Evolutionary conservation across 495 filamentous ascomycete genomes (phyloP).

Genomic region (Bombardia bombarda): DNA sequence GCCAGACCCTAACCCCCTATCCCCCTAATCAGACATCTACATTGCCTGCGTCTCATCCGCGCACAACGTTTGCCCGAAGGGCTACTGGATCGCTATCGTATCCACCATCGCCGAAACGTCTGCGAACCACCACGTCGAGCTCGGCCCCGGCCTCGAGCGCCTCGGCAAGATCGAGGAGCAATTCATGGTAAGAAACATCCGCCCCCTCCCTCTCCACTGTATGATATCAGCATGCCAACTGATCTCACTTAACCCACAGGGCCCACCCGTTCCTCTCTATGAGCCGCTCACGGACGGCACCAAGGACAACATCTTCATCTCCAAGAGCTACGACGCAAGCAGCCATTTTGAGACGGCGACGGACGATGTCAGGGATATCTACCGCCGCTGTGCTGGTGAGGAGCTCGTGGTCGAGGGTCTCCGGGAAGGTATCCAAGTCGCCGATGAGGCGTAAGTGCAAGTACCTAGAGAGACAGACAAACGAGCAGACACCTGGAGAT

Average conservation of each 20-base stretch:
- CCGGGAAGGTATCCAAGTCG: slow-evolving; percentile 48
- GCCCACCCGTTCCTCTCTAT: slow-evolving; percentile 82
- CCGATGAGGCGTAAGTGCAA: no score
- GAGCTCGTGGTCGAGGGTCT: slow-evolving; percentile 66
- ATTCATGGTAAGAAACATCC: slow-evolving; percentile 60
- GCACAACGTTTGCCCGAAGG: slow-evolving; percentile 98
- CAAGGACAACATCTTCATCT: slow-evolving; percentile 92
- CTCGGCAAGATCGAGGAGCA: slow-evolving; percentile 93
- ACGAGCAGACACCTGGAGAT: no score
- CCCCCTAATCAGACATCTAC: slow-evolving; percentile 89
- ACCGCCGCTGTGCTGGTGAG: slow-evolving; percentile 76
- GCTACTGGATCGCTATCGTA: slow-evolving; percentile 97
- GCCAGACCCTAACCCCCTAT: no score
- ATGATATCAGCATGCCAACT: not conserved
- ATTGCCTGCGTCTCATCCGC: slow-evolving; percentile 92
- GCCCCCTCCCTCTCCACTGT: not conserved
- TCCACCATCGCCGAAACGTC: slow-evolving; percentile 91
- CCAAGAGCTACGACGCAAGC: slow-evolving; percentile 95
- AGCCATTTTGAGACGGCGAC: slow-evolving; percentile 89
- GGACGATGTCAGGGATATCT: slow-evolving; percentile 94
- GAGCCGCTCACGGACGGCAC: slow-evolving; percentile 81
- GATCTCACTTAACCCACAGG: slow-evolving; percentile 27
- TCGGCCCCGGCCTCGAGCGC: slow-evolving; percentile 87
- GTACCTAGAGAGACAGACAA: no score
- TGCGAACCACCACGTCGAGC: slow-evolving; percentile 90